Conservation (phyloP, 441 rosid species). For the Populus hybrid region DNA sequence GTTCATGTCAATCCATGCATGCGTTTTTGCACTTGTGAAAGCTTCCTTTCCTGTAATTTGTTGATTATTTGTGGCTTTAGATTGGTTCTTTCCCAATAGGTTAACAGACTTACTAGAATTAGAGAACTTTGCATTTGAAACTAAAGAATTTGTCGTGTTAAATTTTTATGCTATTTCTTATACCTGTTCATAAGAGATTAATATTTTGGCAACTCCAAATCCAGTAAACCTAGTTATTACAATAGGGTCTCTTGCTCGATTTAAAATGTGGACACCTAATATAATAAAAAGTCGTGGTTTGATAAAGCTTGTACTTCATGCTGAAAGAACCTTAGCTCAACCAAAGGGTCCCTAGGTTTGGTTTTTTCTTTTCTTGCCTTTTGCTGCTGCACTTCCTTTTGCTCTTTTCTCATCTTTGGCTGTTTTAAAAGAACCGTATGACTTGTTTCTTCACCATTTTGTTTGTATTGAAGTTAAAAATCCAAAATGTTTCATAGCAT, state of each 20-base stretch:
- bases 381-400: background rate
- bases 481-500: no score
- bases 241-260: background rate
- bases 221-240: background rate
- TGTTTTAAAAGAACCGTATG: background rate
- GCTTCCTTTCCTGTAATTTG: background rate
- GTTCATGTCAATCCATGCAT: background rate
- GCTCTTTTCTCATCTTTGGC: background rate
- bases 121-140: background rate
- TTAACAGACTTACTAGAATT: background rate
- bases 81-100: background rate
- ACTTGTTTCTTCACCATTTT: background rate
- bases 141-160: background rate
- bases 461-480: conserved; percentile 1
- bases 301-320: background rate
- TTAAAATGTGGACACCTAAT: background rate
- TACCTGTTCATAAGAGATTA: background rate
- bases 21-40: background rate
- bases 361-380: background rate
- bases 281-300: background rate
- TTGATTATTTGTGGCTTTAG: background rate
- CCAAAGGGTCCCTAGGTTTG: background rate
- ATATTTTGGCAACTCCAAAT: background rate
- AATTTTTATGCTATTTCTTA: background rate
- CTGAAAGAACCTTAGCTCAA: background rate